These are phyloP conservation scores for Candida dendrica DNA, from an alignment of 805 yeast species.

Conservation along the genomic window DNA sequence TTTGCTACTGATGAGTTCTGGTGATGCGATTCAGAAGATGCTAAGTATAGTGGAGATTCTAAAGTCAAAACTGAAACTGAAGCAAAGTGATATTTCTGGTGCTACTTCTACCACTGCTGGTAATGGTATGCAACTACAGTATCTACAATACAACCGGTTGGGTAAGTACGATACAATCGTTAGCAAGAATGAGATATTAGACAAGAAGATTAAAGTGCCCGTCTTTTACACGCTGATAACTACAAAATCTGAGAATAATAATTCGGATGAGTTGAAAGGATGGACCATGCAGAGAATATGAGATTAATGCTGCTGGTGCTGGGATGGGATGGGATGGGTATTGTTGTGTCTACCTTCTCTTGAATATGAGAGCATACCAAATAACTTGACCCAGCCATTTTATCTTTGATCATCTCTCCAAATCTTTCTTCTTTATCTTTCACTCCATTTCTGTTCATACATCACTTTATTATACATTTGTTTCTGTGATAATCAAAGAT, in stretches of 20 bases:
- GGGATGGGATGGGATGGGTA: too few species aligned
- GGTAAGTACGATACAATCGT: constrained; percentile 12
- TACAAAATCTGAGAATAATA: constrained; percentile 1
- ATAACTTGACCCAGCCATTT: too few species aligned
- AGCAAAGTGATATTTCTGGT: too few species aligned
- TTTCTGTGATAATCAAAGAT: too few species aligned
- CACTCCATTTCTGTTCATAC: too few species aligned
- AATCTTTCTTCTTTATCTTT: too few species aligned
- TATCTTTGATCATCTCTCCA: too few species aligned
- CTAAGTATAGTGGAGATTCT: constrained; percentile 17
- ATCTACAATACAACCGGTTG: constrained; percentile 16
- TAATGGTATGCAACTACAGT: constrained; percentile 1
- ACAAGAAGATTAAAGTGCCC: constrained; percentile 12
- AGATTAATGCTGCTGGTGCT: not conserved
- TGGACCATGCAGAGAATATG: constrained; percentile 14
- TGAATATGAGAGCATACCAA: too few species aligned
- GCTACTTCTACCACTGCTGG: not conserved
- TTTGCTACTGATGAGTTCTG: constrained; percentile 15
- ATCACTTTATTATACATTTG: too few species aligned
- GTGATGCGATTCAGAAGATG: constrained; percentile 16
- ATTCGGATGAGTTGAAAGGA: constrained; percentile 5
- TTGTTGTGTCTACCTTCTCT: too few species aligned
- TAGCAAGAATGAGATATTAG: constrained; percentile 12
- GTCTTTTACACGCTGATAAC: constrained; percentile 14
- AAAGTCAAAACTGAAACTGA: constrained; percentile 9